These are phyloP conservation scores for Pouteria glomerata DNA, from an alignment of 148 eudicot genomes.

Conservation along the genomic window DNA sequence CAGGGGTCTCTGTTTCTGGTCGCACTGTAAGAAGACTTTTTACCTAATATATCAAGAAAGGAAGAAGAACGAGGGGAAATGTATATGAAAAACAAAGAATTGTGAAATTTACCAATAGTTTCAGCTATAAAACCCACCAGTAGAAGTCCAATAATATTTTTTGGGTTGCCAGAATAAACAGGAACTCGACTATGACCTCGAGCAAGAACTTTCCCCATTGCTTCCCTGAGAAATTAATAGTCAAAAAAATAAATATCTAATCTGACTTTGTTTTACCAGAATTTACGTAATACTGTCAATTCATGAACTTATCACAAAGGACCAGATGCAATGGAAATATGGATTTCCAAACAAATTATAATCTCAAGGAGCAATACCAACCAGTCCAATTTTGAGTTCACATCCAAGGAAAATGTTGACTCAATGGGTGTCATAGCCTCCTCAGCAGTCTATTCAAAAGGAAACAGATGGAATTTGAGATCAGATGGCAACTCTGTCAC, in stretches of 20 bases:
- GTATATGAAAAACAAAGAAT: not conserved
- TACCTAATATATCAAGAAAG: slow-evolving; percentile 41
- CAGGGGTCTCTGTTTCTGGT: slow-evolving; percentile 97
- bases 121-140: slow-evolving; percentile 43
- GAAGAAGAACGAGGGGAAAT: slow-evolving; percentile 12
- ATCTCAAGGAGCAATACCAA: slow-evolving; percentile 21
- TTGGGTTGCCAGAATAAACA: slow-evolving; percentile 90
- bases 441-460: slow-evolving; percentile 73
- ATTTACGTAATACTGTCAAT: not conserved
- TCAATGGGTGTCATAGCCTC: slow-evolving; percentile 99
- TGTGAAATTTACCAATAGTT: not conserved
- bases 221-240: slow-evolving; percentile 62
- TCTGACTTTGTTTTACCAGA: not conserved
- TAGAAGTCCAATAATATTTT: slow-evolving; percentile 87
- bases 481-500: not conserved
- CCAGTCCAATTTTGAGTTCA: slow-evolving; percentile 95
- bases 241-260: not conserved
- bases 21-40: slow-evolving; percentile 95
- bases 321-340: slow-evolving; percentile 9
- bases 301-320: not conserved
- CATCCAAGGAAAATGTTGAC: slow-evolving; percentile 91
- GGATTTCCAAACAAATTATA: not conserved
- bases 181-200: slow-evolving; percentile 99
- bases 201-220: slow-evolving; percentile 95
- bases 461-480: slow-evolving; percentile 9